Evolutionary conservation across 192 early-diverging fungal species (phyloP), one percentile per base, ranked within the genome.

Genomic region (Backusella macrospora): DNA sequence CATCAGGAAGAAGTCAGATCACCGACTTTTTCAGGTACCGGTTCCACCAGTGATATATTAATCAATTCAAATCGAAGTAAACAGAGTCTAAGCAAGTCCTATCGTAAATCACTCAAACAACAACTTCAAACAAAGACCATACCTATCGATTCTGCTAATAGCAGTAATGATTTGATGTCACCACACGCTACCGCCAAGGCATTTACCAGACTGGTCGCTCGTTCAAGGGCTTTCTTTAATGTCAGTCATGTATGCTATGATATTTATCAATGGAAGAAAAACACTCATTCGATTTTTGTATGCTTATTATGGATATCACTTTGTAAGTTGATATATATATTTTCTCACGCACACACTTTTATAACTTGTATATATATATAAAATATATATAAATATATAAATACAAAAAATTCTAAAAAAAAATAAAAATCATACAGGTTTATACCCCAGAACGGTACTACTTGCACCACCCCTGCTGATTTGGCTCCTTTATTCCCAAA

Each of bases 191-290:
- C 72, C 0, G 78, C 73, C 38, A 79, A 79, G 38, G 73, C 68
- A 21, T 79, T 79, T 47, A 72, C 72, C 4, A 45, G 73, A 26
- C 59, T 79, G n/a, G 78, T 79, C 5, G 73, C 78, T 23, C 73
- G 78, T 13, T 74, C 73, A 34, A 68, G 67, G 5, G 69, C 78
- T 8, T 75, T 79, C 44, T 75, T 71, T 39, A 37, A 74, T 52
- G 5, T 66, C 12, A 38, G 34, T 5, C 63, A 59, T 21, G 66
- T 59, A 18, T 59, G 71, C 21, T 18, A 79, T 67, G 42, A 72
- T 68, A 67, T 79, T 47, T 74, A 79, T 72, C 47, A 40, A 14
- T 79, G 73, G 78, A 65, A 72, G 18, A 48, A 43, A 3, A 68
- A 68, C 38, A 18, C 26, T 1, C 42, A 63, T 59, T 79, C 73